Evolutionary conservation across 1,139 yeast species (phyloP).

Genomic region (Hansenula sp.): DNA sequence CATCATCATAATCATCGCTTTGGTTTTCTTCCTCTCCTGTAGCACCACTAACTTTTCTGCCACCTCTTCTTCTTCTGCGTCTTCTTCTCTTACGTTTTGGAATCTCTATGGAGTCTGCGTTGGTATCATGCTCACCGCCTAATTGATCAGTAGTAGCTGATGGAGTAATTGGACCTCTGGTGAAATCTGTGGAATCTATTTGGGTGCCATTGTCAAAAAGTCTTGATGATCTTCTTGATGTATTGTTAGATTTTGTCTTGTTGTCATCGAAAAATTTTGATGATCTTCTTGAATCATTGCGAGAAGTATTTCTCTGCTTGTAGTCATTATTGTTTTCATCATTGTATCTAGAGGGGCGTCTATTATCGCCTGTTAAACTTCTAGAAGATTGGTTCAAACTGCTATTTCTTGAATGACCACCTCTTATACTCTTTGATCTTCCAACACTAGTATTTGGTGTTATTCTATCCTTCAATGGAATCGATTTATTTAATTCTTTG

Average conservation of each 20-base stretch:
- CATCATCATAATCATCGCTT: conserved; percentile 6
- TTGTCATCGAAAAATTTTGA: conserved; percentile 4
- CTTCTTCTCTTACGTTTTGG: conserved; percentile 15
- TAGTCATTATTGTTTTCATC: neutral
- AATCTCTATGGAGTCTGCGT: neutral
- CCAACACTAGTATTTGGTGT: conserved; percentile 6
- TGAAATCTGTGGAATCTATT: neutral
- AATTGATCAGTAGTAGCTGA: neutral
- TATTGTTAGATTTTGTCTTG: neutral
- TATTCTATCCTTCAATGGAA: conserved; percentile 18
- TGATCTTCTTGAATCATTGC: conserved; percentile 3
- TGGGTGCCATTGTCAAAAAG: neutral
- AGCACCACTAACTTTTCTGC: neutral
- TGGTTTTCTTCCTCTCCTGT: neutral
- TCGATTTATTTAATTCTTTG: conserved; percentile 19
- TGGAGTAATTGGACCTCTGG: neutral
- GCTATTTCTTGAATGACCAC: conserved; percentile 4
- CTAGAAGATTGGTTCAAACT: neutral
- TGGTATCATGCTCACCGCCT: neutral
- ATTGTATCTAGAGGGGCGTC: neutral
- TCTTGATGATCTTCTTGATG: conserved; percentile 1
- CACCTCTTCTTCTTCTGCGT: conserved; percentile 14
- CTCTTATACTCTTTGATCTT: conserved; percentile 5
- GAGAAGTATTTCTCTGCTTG: neutral
- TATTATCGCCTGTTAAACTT: neutral